These are phyloP conservation scores for Jaltomata sinuosa DNA, from an alignment of 257 asterid genomes.

Conservation along the genomic window DNA sequence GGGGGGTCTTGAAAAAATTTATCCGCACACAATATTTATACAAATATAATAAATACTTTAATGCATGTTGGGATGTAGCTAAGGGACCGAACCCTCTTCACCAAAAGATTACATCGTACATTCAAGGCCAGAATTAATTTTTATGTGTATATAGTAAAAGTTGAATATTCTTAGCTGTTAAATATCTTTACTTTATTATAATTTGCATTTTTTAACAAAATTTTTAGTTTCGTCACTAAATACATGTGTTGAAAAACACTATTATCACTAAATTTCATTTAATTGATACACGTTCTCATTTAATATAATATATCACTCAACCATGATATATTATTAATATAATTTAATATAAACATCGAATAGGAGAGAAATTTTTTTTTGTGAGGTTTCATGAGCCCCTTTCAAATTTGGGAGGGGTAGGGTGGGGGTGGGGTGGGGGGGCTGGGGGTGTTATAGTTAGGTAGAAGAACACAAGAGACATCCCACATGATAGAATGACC, in stretches of 20 bases:
- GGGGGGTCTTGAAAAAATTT: neutral
- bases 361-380: neutral
- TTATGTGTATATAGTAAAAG: too few relatives aligned
- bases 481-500: constrained; percentile 44
- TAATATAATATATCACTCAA: neutral
- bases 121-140: too few relatives aligned
- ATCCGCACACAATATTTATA: neutral
- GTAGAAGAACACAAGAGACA: constrained; percentile 24
- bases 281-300: too few relatives aligned
- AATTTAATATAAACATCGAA: neutral
- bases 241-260: neutral
- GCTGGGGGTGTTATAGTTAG: neutral
- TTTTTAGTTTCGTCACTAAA: accelerated
- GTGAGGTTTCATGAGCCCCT: neutral
- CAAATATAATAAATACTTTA: neutral
- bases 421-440: neutral
- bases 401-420: neutral
- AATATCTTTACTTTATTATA: too few relatives aligned
- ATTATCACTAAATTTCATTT: neutral
- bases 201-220: neutral
- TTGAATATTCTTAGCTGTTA: too few relatives aligned
- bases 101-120: neutral
- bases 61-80: neutral
- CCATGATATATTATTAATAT: neutral
- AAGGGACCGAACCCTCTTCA: neutral